phyloP scores from a whole-genome alignment of 805 yeast genomes.

The Myxozyma vanderwaltii region DNA sequence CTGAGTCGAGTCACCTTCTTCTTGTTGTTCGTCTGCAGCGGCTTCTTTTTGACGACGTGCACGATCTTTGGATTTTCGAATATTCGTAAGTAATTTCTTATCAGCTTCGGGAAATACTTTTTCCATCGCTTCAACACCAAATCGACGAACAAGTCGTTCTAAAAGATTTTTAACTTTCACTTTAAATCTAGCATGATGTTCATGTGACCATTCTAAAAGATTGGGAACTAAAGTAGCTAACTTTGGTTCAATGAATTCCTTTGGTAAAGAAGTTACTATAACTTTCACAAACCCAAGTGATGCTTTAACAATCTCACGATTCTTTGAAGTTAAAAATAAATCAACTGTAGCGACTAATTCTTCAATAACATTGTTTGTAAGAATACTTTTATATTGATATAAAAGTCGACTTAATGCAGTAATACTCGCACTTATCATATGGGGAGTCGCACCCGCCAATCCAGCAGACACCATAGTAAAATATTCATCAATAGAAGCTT shows the following conservation, averaged over 20 bases:
- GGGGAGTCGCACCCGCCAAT: conserved; percentile 88
- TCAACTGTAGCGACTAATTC: conserved; percentile 87
- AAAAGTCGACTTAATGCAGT: conserved; percentile 86
- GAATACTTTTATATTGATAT: conserved; percentile 63
- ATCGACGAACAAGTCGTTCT: conserved; percentile 86
- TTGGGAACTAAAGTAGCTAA: conserved; percentile 67
- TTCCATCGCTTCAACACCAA: conserved; percentile 86
- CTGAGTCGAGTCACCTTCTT: conserved; percentile 32
- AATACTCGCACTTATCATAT: conserved; percentile 95
- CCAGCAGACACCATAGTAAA: conserved; percentile 96
- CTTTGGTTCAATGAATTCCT: conserved; percentile 67
- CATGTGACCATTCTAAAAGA: conserved; percentile 90
- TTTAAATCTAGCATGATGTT: conserved; percentile 93
- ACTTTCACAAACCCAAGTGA: conserved; percentile 94
- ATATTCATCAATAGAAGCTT: conserved; percentile 74
- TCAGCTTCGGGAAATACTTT: conserved; percentile 88
- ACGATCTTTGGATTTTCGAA: conserved; percentile 82
- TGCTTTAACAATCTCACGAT: conserved; percentile 90
- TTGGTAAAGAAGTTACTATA: conserved; percentile 79
- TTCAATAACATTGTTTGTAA: conserved; percentile 60
- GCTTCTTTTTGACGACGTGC: conserved; percentile 64
- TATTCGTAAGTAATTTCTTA: conserved; percentile 75
- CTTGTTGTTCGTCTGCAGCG: conserved; percentile 38
- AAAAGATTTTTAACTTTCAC: conserved; percentile 89
- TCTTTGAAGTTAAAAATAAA: conserved; percentile 83